phyloP scores from a whole-genome alignment of 257 asterid genomes.

The Solanum appendiculatum region DNA sequence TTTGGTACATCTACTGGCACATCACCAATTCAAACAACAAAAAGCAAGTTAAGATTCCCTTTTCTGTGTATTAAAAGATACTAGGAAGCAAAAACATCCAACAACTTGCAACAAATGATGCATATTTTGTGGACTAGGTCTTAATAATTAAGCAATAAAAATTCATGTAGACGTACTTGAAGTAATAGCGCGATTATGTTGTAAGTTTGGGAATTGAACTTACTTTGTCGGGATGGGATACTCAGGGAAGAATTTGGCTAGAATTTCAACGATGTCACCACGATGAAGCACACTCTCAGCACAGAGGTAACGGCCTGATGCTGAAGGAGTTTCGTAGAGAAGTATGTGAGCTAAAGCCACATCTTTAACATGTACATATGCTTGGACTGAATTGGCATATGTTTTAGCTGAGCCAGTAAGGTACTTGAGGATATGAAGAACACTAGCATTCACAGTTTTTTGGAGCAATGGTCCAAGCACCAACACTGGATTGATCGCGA shows the following conservation, averaged over 20 bases:
- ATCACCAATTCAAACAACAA: not conserved
- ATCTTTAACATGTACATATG: constrained; percentile 77
- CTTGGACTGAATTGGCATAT: constrained; percentile 70
- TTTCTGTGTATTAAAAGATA: not conserved
- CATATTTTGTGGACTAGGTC: not conserved
- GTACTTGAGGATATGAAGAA: constrained; percentile 73
- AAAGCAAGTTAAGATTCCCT: not conserved
- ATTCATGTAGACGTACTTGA: not conserved
- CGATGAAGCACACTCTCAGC: constrained; percentile 94
- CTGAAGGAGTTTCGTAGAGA: constrained; percentile 60
- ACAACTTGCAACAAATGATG: not conserved
- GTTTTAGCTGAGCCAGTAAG: constrained; percentile 82
- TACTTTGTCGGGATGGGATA: constrained; percentile 89
- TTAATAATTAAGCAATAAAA: no score
- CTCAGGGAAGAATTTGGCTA: constrained; percentile 77
- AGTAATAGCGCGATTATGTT: no score
- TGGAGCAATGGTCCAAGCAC: constrained; percentile 61
- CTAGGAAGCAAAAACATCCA: not conserved
- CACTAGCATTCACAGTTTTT: constrained; percentile 61
- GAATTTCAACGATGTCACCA: constrained; percentile 79
- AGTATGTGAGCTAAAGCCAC: constrained; percentile 88
- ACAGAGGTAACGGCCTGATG: constrained; percentile 75
- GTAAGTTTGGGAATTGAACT: constrained; percentile 5
- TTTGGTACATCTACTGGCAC: not conserved
- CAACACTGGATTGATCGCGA: constrained; percentile 54